Evolutionary conservation across 164 flowering plant genomes (phyloP).

Genomic region (Taxillus chinensis): DNA sequence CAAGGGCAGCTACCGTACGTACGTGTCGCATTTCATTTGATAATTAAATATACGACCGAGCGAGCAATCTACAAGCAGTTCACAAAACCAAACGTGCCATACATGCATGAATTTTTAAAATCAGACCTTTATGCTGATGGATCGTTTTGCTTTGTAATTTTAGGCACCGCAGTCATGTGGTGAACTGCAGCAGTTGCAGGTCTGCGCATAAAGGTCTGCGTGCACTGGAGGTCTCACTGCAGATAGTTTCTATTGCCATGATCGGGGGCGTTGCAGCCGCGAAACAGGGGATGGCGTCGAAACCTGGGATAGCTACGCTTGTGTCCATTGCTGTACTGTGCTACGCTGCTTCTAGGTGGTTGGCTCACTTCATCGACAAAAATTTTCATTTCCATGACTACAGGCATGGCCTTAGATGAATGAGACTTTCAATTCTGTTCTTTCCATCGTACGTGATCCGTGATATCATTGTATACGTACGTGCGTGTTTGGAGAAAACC

Average conservation of each 20-base stretch:
- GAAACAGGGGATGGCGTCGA: constrained; percentile 32
- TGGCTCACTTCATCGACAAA: constrained; percentile 62
- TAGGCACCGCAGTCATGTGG: constrained; percentile 85
- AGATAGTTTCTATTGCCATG: constrained; percentile 40
- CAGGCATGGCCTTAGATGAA: constrained; percentile 37
- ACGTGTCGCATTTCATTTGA: too few relatives aligned
- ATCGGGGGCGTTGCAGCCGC: constrained; percentile 54
- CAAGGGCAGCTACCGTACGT: too few relatives aligned
- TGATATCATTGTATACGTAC: too few relatives aligned
- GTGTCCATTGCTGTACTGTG: constrained; percentile 39
- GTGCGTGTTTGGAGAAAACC: too few relatives aligned
- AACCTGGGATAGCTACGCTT: constrained; percentile 27
- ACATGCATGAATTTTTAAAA: too few relatives aligned
- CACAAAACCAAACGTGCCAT: too few relatives aligned
- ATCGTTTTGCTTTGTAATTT: not conserved
- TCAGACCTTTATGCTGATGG: too few relatives aligned
- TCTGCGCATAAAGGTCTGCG: constrained; percentile 51
- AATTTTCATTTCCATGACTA: constrained; percentile 67
- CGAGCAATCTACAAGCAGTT: too few relatives aligned
- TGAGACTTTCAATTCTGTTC: too few relatives aligned
- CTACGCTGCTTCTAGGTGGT: constrained; percentile 60
- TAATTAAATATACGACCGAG: too few relatives aligned
- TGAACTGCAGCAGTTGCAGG: constrained; percentile 75
- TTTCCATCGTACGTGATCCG: too few relatives aligned
- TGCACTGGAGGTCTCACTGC: constrained; percentile 43